Evolutionary conservation across 1,284 basidiomycete genomes (phyloP).

Genomic region (Papiliotrema flavescens): DNA sequence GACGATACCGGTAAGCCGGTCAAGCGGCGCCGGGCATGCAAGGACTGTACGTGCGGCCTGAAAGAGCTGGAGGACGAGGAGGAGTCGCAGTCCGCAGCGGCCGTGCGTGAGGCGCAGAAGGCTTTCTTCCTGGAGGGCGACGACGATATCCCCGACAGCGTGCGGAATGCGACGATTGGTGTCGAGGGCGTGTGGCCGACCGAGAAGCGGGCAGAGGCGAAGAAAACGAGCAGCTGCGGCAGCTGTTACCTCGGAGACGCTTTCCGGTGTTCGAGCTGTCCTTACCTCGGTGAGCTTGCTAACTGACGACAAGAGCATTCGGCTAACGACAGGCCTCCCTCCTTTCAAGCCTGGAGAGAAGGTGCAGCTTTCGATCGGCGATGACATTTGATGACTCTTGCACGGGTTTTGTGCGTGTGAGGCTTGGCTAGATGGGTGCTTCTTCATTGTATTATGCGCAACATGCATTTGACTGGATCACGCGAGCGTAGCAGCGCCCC

Average conservation of each 20-base stretch:
- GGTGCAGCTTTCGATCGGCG: constrained; percentile 74
- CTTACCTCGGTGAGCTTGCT: constrained; percentile 75
- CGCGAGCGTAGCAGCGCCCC: too few species aligned
- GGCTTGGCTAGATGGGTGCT: too few species aligned
- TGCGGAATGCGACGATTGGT: constrained; percentile 38
- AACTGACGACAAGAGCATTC: constrained; percentile 5
- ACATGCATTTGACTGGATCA: too few species aligned
- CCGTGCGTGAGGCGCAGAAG: constrained; percentile 35
- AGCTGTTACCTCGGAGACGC: constrained; percentile 97
- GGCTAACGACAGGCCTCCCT: constrained; percentile 64
- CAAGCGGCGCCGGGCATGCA: constrained; percentile 67
- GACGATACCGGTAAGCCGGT: constrained; percentile 43
- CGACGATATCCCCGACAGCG: constrained; percentile 45
- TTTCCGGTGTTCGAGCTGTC: constrained; percentile 92
- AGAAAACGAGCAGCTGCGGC: constrained; percentile 88
- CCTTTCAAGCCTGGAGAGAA: constrained; percentile 98
- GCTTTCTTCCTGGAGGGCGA: constrained; percentile 47
- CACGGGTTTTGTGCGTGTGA: too few species aligned
- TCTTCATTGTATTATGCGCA: too few species aligned
- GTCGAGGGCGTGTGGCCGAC: constrained; percentile 49
- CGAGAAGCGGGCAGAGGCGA: constrained; percentile 62
- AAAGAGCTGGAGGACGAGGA: constrained; percentile 88
- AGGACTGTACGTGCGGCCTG: constrained; percentile 87
- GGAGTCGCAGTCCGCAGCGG: constrained; percentile 48
- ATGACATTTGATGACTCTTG: constrained; percentile 64